A percentile compares a stretch with the other conserved stretches of the same genome.
Conservation (phyloP, 2,329 filamentous ascomycete species). For the Fusarium cyanostomum region DNA sequence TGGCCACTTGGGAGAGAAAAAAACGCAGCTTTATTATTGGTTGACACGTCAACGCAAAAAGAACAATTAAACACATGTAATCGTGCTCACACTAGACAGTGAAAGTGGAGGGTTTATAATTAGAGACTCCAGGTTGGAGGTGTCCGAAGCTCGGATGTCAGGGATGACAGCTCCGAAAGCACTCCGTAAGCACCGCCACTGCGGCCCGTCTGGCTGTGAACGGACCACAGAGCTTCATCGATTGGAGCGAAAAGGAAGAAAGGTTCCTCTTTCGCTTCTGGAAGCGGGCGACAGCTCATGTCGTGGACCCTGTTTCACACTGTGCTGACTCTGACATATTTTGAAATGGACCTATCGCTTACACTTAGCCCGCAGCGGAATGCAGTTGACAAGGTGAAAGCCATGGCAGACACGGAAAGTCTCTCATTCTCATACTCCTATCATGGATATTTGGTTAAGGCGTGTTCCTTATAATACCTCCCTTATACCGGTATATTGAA, state of each 20-base stretch:
- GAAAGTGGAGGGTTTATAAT: slow-evolving; percentile 2
- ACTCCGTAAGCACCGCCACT: slow-evolving; percentile 18
- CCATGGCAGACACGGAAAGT: not conserved
- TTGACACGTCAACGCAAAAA: no score
- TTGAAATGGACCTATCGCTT: slow-evolving; percentile 7
- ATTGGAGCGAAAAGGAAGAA: slow-evolving; percentile 8
- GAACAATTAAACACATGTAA: no score
- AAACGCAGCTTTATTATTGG: not conserved
- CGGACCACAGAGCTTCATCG: not conserved
- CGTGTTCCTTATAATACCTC: not conserved
- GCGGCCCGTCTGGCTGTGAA: slow-evolving; percentile 7
- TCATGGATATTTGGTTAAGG: not conserved
- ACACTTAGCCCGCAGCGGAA: not conserved
- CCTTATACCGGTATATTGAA: not conserved
- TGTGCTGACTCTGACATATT: slow-evolving; percentile 9
- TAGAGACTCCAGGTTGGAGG: slow-evolving; percentile 15
- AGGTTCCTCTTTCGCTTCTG: slow-evolving; percentile 12
- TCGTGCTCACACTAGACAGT: no score
- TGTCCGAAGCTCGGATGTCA: slow-evolving; percentile 27
- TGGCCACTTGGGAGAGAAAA: slow-evolving; percentile 23
- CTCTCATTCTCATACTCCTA: not conserved
- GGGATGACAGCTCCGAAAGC: slow-evolving; percentile 20
- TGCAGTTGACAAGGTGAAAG: not conserved
- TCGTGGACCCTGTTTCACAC: slow-evolving; percentile 9
- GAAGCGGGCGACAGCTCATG: slow-evolving; percentile 8